Evolutionary conservation across 2,329 filamentous ascomycete genomes (phyloP), one percentile per base, ranked within the genome.

Genomic region (Eurotiales sp.): DNA sequence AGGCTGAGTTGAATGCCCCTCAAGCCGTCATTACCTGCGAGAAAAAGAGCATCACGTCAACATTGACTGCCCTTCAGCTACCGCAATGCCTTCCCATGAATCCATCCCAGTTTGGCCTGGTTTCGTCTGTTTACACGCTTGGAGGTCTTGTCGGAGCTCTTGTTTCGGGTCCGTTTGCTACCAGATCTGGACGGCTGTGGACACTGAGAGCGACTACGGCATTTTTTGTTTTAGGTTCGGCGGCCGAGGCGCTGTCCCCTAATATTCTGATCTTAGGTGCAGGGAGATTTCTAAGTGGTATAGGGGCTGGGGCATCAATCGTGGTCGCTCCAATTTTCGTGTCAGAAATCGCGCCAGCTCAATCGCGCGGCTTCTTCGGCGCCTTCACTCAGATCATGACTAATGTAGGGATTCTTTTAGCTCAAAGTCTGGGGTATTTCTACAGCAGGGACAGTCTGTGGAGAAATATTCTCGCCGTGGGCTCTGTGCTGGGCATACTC

Each of bases 301-400:
- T 95, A 1, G 91, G 88, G 6, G 90, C 90, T 5, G 93, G 93
- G 19, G 89, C 90, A 2, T 83, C 90, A 1, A 92, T 93, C 2
- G 93, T 99, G 17, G 88, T 96, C 30, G 90, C 95, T 2, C 93
- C 93, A 0, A 82, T 99, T 17, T 99, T 95, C 74, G 90, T 99
- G 59, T 91, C 90, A 41, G 93, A 99, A 70, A 81, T 96, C 22
- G 86, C 91, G 0, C 93, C 92, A 3, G 83, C 83, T 0, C 73
- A 77, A 14, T 81, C 86, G 58, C 82, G 85, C 50, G 91, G 90
- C 4, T 83, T 95, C 56, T 97, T 96, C 60, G 83, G 83, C 10
- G 76, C 78, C 30, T 74, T 95, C 70, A 97, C 93, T 0, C 92
- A 99, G 67, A 85, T 97, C 63, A 91, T 90, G 70, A 91, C 91